Conservation (phyloP, 768 basidiomycete species). For the Mycena latifolia region DNA sequence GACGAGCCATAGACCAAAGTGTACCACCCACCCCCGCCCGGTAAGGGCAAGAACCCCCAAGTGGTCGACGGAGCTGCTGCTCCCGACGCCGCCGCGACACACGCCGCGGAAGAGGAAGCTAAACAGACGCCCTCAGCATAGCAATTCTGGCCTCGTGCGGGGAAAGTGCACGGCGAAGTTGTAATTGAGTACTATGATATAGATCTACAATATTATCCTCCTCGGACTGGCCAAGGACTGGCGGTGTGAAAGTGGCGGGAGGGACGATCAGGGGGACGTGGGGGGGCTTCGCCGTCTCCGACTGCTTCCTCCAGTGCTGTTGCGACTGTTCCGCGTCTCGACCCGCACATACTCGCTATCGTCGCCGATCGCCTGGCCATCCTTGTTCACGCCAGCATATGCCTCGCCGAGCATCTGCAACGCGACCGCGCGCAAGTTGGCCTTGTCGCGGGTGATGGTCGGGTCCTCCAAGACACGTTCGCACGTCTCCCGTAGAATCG, state of each 20-base stretch:
- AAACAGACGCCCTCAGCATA: constrained; percentile 26
- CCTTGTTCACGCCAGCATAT: constrained; percentile 34
- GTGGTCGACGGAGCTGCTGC: constrained; percentile 29
- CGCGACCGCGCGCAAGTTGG: constrained; percentile 81
- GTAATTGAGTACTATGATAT: constrained; percentile 16
- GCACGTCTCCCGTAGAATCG: constrained; percentile 89
- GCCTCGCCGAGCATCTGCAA: constrained; percentile 86
- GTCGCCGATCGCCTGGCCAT: constrained; percentile 47
- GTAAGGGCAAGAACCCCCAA: constrained; percentile 74
- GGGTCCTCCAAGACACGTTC: constrained; percentile 81
- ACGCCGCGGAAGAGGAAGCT: constrained; percentile 15
- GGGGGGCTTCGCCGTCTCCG: constrained; percentile 18
- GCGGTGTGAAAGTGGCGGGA: too few species aligned
- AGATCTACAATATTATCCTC: constrained; percentile 26
- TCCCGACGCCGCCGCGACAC: constrained; percentile 2
- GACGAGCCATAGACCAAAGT: constrained; percentile 70
- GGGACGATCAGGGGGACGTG: background rate
- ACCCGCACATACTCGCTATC: constrained; percentile 88
- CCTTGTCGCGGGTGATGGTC: constrained; percentile 65
- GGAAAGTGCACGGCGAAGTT: background rate
- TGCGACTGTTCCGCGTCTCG: constrained; percentile 77
- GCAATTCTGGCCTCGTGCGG: constrained; percentile 9
- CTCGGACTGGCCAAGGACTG: too few species aligned
- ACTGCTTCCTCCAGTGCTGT: constrained; percentile 26
- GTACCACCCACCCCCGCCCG: constrained; percentile 87